A percentile compares a stretch with the other conserved stretches of the same genome.
Conservation (phyloP, 129 eudicot genomes). For the Flaveria bidentis region DNA sequence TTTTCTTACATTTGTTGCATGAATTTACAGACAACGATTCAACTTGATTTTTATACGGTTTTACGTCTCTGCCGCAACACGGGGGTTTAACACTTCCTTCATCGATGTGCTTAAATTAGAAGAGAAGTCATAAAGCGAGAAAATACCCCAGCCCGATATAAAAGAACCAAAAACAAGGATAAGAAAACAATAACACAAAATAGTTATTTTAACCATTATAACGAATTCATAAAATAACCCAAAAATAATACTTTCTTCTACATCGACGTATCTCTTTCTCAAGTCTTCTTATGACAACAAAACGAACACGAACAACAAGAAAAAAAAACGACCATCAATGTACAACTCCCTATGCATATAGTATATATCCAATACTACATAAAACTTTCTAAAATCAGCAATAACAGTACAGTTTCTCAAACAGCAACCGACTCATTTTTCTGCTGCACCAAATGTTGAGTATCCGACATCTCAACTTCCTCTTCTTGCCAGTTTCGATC, state of each 20-base stretch:
- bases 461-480: slow-evolving; percentile 67
- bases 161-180: too few relatives aligned
- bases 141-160: too few relatives aligned
- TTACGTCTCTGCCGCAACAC: too few relatives aligned
- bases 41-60: too few relatives aligned
- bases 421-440: slow-evolving; percentile 1
- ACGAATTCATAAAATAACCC: slow-evolving; percentile 3
- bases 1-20: too few relatives aligned
- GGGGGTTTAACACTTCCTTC: too few relatives aligned
- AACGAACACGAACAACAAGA: slow-evolving; percentile 12
- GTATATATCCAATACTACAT: slow-evolving; percentile 21
- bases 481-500: slow-evolving; percentile 47
- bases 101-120: too few relatives aligned
- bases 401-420: not conserved
- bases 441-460: slow-evolving; percentile 47
- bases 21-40: too few relatives aligned
- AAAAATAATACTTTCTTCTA: not conserved
- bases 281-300: slow-evolving; percentile 16
- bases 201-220: not conserved
- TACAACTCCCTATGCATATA: slow-evolving; percentile 33
- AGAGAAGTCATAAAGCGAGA: too few relatives aligned
- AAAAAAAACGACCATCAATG: slow-evolving; percentile 21
- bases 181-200: not conserved
- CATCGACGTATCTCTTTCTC: slow-evolving; percentile 7
- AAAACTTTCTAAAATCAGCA: not conserved